Conservation (phyloP, 202 grass and related monocot genomes). For the Panicum virgatum region DNA sequence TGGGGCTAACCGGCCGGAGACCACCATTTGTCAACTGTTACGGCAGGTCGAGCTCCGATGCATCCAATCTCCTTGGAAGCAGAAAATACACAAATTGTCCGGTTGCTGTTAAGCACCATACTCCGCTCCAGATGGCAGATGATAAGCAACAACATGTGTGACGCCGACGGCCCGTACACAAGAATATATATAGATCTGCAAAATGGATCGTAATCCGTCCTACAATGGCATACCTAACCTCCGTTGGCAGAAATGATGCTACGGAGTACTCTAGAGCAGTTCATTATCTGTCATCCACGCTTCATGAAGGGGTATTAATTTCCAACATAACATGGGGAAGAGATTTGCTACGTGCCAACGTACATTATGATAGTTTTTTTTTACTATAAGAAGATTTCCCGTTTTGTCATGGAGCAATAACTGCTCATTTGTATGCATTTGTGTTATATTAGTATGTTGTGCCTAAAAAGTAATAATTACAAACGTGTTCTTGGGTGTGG, state of each 20-base stretch:
- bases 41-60: neutral
- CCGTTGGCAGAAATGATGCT: neutral
- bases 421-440: neutral
- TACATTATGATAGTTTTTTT: no score
- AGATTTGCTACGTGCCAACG: neutral
- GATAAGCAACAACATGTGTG: neutral
- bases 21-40: conserved; percentile 9
- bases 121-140: neutral
- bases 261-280: neutral
- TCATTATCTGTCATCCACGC: neutral
- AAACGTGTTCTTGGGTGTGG: no score
- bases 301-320: no score
- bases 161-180: neutral
- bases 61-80: neutral
- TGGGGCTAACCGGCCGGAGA: neutral
- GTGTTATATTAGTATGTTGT: neutral
- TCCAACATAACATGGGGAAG: neutral
- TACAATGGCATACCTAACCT: neutral
- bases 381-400: no score
- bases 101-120: neutral
- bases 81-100: neutral
- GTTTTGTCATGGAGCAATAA: neutral
- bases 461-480: no score
- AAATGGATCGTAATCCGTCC: neutral
- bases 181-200: no score